Evolutionary conservation across 306 rosid genomes (phyloP).

Genomic region (Cicer bijugum): DNA sequence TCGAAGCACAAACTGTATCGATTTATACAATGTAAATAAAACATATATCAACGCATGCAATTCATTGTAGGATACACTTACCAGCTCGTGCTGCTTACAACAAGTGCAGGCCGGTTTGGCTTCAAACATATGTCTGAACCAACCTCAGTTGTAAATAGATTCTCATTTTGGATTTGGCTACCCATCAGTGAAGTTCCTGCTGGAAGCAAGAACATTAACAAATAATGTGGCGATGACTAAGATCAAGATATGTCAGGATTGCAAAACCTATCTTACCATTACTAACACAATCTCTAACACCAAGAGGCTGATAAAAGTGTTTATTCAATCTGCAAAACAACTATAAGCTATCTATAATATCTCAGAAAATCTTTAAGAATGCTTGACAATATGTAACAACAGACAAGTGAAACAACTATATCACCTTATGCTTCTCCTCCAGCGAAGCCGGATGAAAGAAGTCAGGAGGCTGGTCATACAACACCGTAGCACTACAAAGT

Average conservation of each 20-base stretch:
- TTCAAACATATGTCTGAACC: constrained; percentile 57
- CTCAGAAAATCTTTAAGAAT: constrained; percentile 38
- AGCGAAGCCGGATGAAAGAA: constrained; percentile 80
- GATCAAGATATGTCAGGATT: background rate
- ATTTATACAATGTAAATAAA: background rate
- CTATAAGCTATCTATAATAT: constrained; percentile 52
- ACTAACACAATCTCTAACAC: constrained; percentile 71
- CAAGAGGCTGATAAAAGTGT: constrained; percentile 63
- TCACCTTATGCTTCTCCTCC: constrained; percentile 85
- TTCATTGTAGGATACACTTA: constrained; percentile 44
- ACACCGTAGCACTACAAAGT: constrained; percentile 58
- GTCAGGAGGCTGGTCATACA: constrained; percentile 97
- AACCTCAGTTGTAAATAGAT: constrained; percentile 61
- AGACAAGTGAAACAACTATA: constrained; percentile 34
- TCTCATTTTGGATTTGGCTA: constrained; percentile 56
- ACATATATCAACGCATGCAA: constrained; percentile 27
- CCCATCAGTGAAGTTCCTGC: constrained; percentile 53
- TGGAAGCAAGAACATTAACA: constrained; percentile 36
- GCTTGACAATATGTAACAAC: constrained; percentile 1
- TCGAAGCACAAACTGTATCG: background rate
- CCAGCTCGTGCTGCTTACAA: constrained; percentile 99
- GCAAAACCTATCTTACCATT: constrained; percentile 54
- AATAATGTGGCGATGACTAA: constrained; percentile 22
- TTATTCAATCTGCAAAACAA: constrained; percentile 76
- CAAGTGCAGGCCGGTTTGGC: constrained; percentile 81